A percentile compares a stretch with the other conserved stretches of the same genome.
These are phyloP conservation scores for Backusella morwellensis DNA, from an alignment of 192 early-diverging fungal species.

Conservation along the genomic window DNA sequence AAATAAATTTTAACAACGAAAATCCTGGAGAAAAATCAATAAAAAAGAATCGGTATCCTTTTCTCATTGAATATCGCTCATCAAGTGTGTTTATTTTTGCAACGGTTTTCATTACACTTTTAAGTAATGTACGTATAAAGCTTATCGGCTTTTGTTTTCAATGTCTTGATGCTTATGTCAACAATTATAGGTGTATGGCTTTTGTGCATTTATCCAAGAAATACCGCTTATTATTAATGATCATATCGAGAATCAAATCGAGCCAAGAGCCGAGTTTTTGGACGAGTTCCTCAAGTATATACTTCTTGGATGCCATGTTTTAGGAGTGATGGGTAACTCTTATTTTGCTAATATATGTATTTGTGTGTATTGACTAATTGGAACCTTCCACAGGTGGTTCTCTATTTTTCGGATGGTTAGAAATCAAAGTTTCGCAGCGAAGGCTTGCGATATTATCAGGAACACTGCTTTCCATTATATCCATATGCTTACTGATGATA, in stretches of 20 bases:
- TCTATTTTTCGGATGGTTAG: not conserved
- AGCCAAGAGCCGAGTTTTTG: not conserved
- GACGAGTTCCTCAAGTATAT: not conserved
- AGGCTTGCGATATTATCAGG: not conserved
- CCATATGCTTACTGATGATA: not conserved
- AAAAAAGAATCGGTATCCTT: not conserved
- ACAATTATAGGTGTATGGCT: not conserved
- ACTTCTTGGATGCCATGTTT: not conserved
- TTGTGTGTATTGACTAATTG: not conserved
- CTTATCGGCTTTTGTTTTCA: not conserved
- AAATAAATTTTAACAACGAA: not conserved
- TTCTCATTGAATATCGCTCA: not conserved
- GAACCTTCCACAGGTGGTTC: not conserved
- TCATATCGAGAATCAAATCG: not conserved
- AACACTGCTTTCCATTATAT: not conserved
- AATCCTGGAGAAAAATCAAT: not conserved
- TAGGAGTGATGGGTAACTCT: not conserved
- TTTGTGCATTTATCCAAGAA: not conserved
- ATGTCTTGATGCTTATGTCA: not conserved
- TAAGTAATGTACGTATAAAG: not conserved
- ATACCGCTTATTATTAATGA: not conserved
- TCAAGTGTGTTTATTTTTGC: not conserved
- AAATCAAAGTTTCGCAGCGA: not conserved
- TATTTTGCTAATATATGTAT: not conserved
- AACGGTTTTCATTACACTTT: not conserved